Conservation (phyloP, 1,284 basidiomycete genomes). For the Ganoderma resinaceum region DNA sequence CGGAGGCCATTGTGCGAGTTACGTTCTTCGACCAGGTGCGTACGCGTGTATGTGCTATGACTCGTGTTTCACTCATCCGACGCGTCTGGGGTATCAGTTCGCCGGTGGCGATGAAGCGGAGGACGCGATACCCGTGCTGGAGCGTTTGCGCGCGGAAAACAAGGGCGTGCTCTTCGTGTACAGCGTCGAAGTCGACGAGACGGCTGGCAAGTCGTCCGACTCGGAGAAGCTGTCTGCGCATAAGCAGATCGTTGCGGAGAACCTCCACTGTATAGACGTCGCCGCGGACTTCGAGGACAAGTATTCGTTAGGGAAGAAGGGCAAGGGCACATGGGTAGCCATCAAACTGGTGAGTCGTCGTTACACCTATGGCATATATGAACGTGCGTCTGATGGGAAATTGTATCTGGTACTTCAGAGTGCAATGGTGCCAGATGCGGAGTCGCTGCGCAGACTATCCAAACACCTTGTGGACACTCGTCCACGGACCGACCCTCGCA, state of each 20-base stretch:
- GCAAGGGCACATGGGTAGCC: conserved; percentile 74
- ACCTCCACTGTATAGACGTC: conserved; percentile 75
- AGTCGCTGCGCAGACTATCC: conserved; percentile 62
- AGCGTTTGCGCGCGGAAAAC: conserved; percentile 68
- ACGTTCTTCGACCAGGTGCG: conserved; percentile 89
- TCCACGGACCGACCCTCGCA: conserved; percentile 36
- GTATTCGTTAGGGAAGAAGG: conserved; percentile 39
- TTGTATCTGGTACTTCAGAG: conserved; percentile 49
- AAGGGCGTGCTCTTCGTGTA: conserved; percentile 87
- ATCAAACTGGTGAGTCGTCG: conserved; percentile 67
- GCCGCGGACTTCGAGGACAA: conserved; percentile 82
- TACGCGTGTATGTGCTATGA: conserved; percentile 1
- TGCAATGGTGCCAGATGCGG: conserved; percentile 65
- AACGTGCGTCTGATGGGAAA: not conserved
- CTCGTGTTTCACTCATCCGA: too few species aligned
- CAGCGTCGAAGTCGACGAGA: conserved; percentile 84
- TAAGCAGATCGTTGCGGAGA: conserved; percentile 74
- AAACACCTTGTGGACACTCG: conserved; percentile 55
- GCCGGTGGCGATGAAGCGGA: conserved; percentile 88
- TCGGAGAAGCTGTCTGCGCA: conserved; percentile 42
- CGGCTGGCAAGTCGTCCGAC: conserved; percentile 33
- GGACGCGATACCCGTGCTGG: conserved; percentile 71
- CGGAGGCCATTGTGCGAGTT: conserved; percentile 74
- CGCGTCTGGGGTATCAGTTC: conserved; percentile 61
- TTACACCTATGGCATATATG: not conserved